Base-by-base conservation (phyloP, 2,329 filamentous ascomycete genomes). In the Lachnellula hyalina region DNA sequence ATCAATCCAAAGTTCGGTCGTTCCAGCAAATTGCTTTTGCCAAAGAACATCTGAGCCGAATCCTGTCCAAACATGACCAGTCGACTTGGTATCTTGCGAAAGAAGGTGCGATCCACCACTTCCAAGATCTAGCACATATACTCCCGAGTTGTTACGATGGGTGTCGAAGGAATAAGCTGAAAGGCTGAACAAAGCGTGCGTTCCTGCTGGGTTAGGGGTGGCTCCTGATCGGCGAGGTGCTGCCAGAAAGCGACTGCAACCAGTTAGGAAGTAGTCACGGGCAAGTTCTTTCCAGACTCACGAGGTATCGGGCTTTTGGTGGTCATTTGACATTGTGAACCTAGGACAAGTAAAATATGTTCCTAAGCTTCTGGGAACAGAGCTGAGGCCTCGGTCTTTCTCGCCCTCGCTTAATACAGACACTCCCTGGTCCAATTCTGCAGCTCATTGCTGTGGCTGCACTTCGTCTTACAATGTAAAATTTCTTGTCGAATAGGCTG, bases 81-180 rank as follows among this genome's bases (percentile, higher is more conserved):
- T 11, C 36, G 36, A 2, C 6, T 38, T 14, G 12, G n/a, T 9
- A n/a, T 38, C 36, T 38, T 38, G 36, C 12, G 36, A 38, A 14
- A 38, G 36, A 3, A 38, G n/a, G 12, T 38, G 12, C 5, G 36
- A 38, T 38, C 6, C 5, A 14, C n/a, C 12, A 38, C 36, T 38
- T 14, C 9, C n/a, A n/a, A 38, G n/a, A 38, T 38, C 36, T n/a
- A 38, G 7, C 5, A 38, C 36, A 38, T n/a, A n/a, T 4, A 38
- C 36, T 6, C 36, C 36, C n/a, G 36, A 1, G 9, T n/a, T 5
- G 9, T 14, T 38, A n/a, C 12, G 41, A 17, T 51, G 49, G 4
- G 36, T n/a, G 5, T 86, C 78, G 70, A 95, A 94, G 5, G 83
- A 90, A 70, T 95, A 95, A 1, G 84, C 82, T 1, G 86, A 87